Base-by-base conservation (phyloP, 805 yeast genomes). In the Myxozyma sirexii region DNA sequence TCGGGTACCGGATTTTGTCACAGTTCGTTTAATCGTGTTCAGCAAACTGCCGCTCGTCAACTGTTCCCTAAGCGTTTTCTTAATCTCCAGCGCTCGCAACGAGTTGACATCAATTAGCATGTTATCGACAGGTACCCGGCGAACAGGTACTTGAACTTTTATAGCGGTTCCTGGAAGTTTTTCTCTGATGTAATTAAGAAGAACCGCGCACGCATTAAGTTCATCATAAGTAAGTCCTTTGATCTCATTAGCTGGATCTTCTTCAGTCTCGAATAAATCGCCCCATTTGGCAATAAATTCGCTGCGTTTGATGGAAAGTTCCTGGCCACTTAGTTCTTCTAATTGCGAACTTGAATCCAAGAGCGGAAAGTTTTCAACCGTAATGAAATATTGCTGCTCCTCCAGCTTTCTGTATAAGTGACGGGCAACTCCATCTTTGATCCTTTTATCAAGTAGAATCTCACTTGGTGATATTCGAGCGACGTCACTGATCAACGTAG, bases 91-190 rank as follows among this genome's bases (percentile, higher is more conserved):
- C 3, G 93, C 90, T 48, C 85, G 85, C 15, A 88, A 78, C 0
- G 96, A 88, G 57, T 92, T 75, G 0, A 93, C 79, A 69, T 93
- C 98, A 70, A 93, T 86, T 59, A 87, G 89, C 81, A 93, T 80
- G 15, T 80, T 77, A 3, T 80, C 74, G 2, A 77, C 75, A 6
- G 83, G 79, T 56, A 79, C 68, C 48, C 84, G 82, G 53, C 83
- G 79, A 21, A 77, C 75, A 0, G 99, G 99, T 1, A 84, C 69
- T 56, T 85, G 87, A 31, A 92, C 78, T 52, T 84, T 81, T 7
- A 86, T 77, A 4, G 80, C 76, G 2, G 84, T 75, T 21, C 82
- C 86, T 0, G 97, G 97, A 8, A 91, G 75, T 70, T 88, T 88
- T 31, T 85, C 85, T 42, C 81, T 80, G 13, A 89, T 77, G 70